These are phyloP conservation scores for Boletus speciosus DNA, from an alignment of 768 basidiomycete species.

Conservation along the genomic window DNA sequence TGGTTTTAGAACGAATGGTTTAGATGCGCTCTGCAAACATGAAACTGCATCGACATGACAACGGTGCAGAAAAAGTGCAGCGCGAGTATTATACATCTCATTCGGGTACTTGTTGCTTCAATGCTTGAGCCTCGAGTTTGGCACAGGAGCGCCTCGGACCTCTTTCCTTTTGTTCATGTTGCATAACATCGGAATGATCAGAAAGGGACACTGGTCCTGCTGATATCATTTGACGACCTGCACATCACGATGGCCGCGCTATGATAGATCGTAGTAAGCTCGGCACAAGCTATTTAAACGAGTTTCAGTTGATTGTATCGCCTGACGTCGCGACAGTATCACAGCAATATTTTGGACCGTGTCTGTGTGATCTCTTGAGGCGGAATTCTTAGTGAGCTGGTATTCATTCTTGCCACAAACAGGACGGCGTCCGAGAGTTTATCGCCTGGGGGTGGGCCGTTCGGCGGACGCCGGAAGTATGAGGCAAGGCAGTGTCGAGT, in stretches of 20 bases:
- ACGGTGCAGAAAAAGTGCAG: neutral
- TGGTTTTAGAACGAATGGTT: neutral
- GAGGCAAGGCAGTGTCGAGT: neutral
- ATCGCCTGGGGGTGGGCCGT: neutral
- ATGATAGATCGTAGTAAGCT: too few relatives aligned
- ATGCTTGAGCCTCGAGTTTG: neutral
- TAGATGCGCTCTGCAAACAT: neutral
- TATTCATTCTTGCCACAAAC: neutral
- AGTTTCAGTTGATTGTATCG: too few relatives aligned
- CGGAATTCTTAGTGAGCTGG: neutral
- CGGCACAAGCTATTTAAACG: too few relatives aligned
- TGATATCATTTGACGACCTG: neutral
- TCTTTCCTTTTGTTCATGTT: neutral
- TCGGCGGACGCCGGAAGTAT: neutral
- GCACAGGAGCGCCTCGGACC: neutral
- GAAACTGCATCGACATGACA: slow-evolving; percentile 1
- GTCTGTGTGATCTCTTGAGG: too few relatives aligned
- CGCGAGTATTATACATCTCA: neutral
- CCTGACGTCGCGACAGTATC: too few relatives aligned
- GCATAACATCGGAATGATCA: neutral
- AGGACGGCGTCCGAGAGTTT: neutral
- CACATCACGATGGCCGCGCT: too few relatives aligned
- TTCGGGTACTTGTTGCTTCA: too few relatives aligned
- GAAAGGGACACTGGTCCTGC: neutral
- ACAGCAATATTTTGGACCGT: too few relatives aligned